These are phyloP conservation scores for Ceratobasidium sp. DNA, from an alignment of 1,284 basidiomycete species.

Conservation along the genomic window DNA sequence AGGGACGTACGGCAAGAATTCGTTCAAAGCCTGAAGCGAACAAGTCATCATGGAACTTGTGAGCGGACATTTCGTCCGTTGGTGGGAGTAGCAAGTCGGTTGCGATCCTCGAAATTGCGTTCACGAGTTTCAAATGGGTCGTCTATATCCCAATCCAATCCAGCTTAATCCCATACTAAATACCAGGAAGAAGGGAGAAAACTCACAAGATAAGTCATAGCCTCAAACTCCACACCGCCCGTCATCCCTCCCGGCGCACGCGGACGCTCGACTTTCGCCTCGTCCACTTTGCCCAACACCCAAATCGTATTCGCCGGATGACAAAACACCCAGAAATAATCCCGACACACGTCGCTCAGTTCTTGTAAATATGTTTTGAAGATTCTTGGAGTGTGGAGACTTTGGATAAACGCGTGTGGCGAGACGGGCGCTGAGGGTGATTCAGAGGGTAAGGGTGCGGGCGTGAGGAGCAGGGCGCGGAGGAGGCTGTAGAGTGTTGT, in stretches of 20 bases:
- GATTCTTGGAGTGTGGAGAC: slow-evolving; percentile 82
- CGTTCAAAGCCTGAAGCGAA: slow-evolving; percentile 90
- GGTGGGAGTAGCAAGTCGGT: slow-evolving; percentile 73
- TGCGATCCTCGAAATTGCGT: slow-evolving; percentile 75
- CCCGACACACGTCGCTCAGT: slow-evolving; percentile 88
- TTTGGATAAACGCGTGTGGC: slow-evolving; percentile 90
- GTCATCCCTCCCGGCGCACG: slow-evolving; percentile 98
- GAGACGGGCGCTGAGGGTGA: slow-evolving; percentile 72
- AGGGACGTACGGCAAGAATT: slow-evolving; percentile 71
- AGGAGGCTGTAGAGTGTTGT: slow-evolving; percentile 77
- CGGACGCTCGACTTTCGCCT: slow-evolving; percentile 87
- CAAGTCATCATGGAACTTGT: slow-evolving; percentile 84
- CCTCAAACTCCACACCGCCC: slow-evolving; percentile 97
- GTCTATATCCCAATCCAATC: slow-evolving; percentile 66
- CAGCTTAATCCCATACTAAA: neutral
- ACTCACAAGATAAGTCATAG: slow-evolving; percentile 92
- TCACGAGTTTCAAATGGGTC: slow-evolving; percentile 85
- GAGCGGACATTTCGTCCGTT: slow-evolving; percentile 79
- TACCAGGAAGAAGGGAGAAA: neutral
- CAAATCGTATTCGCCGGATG: slow-evolving; percentile 94
- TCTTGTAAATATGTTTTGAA: slow-evolving; percentile 94
- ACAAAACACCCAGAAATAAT: slow-evolving; percentile 99
- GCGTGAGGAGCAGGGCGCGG: slow-evolving; percentile 77
- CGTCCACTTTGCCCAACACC: slow-evolving; percentile 84
- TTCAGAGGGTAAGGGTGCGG: slow-evolving; percentile 78